Evolutionary conservation across 371 early-diverging fungal species (phyloP).

Genomic region (Sporodiniella umbellata): DNA sequence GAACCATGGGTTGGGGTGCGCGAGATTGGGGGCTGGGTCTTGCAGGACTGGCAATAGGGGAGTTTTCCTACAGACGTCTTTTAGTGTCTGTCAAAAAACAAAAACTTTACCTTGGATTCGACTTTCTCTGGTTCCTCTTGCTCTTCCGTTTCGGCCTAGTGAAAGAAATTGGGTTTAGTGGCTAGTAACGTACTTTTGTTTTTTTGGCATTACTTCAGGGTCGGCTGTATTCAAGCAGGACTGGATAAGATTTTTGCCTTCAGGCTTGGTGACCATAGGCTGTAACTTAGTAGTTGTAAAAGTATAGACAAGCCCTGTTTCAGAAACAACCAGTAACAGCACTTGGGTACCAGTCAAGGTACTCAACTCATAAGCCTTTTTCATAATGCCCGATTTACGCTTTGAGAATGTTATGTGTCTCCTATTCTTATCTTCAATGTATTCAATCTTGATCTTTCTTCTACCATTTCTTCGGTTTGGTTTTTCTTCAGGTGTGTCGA

Average conservation of each 20-base stretch:
- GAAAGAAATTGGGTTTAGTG: background rate
- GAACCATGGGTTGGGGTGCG: background rate
- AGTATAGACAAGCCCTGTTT: conserved; percentile 98
- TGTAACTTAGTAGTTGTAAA: conserved; percentile 97
- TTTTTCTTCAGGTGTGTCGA: conserved; percentile 45
- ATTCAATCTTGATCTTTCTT: conserved; percentile 96
- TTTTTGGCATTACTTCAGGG: conserved; percentile 10
- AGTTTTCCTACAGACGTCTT: too few relatives aligned
- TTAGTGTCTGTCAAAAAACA: too few relatives aligned
- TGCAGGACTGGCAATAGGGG: too few relatives aligned
- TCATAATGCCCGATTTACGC: conserved; percentile 98
- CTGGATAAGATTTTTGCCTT: conserved; percentile 94
- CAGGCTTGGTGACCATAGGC: conserved; percentile 92
- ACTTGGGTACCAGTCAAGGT: conserved; percentile 98
- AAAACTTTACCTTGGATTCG: too few relatives aligned
- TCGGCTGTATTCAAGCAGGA: conserved; percentile 91
- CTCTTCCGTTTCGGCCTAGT: too few relatives aligned
- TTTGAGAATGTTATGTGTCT: conserved; percentile 98
- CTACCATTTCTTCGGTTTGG: conserved; percentile 70
- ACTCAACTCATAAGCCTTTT: conserved; percentile 95
- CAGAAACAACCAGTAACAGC: conserved; percentile 94
- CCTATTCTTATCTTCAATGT: conserved; percentile 91
- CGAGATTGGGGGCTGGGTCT: too few relatives aligned
- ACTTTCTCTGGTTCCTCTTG: too few relatives aligned
- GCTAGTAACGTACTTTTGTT: background rate